These are phyloP conservation scores for Apiospora aurea DNA, from an alignment of 2,329 filamentous ascomycete species.

Conservation along the genomic window DNA sequence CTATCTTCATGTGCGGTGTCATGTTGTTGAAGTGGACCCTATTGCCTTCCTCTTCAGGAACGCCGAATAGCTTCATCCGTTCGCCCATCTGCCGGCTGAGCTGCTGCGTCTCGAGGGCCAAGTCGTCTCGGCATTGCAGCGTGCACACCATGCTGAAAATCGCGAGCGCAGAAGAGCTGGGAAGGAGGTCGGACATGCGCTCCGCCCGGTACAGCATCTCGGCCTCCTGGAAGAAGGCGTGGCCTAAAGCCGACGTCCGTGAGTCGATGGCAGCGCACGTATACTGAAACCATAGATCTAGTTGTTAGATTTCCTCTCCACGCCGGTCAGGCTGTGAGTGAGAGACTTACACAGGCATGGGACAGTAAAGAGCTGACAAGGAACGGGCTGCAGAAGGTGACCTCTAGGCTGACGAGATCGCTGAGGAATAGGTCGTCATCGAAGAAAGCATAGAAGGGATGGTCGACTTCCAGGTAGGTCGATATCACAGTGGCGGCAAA, in stretches of 20 bases:
- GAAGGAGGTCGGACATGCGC: neutral
- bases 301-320: no score
- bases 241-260: neutral
- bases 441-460: constrained; percentile 30
- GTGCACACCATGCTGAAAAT: neutral
- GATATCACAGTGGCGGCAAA: constrained; percentile 29
- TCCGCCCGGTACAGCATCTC: constrained; percentile 20
- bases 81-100: constrained; percentile 4
- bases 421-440: constrained; percentile 32
- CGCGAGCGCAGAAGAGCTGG: neutral
- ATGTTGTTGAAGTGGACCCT: neutral
- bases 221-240: neutral
- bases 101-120: neutral
- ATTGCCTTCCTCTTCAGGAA: neutral
- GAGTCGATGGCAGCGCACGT: neutral
- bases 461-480: constrained; percentile 28
- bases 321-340: no score
- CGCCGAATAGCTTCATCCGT: constrained; percentile 22
- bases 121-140: neutral
- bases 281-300: neutral
- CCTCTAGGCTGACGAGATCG: constrained; percentile 28
- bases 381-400: constrained; percentile 31
- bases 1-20: neutral
- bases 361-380: constrained; percentile 30
- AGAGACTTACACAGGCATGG: constrained; percentile 29